Evolutionary conservation across 345 rosid genomes (phyloP), one percentile per base, ranked within the genome.

Genomic region (Eucalyptus dawsonii): DNA sequence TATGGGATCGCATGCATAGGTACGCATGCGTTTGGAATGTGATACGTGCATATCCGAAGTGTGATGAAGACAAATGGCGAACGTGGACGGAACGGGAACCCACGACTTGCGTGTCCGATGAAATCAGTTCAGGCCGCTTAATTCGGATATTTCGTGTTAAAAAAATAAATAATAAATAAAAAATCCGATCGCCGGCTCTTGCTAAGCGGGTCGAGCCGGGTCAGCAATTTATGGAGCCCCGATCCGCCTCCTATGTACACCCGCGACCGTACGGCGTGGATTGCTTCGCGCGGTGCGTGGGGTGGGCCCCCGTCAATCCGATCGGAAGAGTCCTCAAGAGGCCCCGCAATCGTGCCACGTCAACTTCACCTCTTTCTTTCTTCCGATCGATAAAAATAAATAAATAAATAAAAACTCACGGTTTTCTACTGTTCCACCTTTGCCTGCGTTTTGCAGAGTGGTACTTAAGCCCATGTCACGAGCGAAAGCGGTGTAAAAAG

Each of bases 11-110:
- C 42, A 31, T 31, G 19, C 5, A 19, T 10, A 13, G 45, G 45
- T 19, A 19, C 7, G 2, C 83, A 37, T 11, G 83, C 47, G 9
- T 76, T 37, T 19, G 45, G 47, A 44, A 37, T 37, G 83, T 22
- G 1, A 6, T 2, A 22, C 2, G 29, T 56, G 62, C 58, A 19
- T 53, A 19, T 19, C 24, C 0, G 24, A 53, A 53, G 11, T 4
- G 58, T 9, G 19, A 16, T 69, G 21, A 15, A 5, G 42, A 31
- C 44, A 69, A 17, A 69, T 69, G 80, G 40, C 2, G 81, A 72
- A 34, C 14, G 8, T 7, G 37, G 76, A 65, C 21, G 40, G 40
- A 65, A 65, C 9, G 47, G 14, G 83, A 40, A 21, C 45, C 47
- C 9, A 21, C 29, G 27, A 22, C 24, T 21, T 40, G 27, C 47